Evolutionary conservation across 768 basidiomycete species (phyloP).

Genomic region (Boletus bicolor): DNA sequence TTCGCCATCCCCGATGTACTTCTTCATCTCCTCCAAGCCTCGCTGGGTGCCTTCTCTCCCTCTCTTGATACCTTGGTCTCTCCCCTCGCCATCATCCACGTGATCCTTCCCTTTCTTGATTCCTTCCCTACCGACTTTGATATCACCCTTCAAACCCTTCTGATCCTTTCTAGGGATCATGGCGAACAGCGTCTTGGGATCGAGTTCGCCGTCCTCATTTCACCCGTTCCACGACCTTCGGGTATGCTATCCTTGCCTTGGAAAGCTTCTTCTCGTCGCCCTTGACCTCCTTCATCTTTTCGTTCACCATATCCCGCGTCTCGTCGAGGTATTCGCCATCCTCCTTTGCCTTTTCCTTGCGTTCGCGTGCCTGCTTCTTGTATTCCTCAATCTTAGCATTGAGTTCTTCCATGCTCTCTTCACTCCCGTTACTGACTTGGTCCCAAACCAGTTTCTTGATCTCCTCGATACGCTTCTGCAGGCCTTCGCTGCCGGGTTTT

Average conservation of each 20-base stretch:
- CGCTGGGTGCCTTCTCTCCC: constrained; percentile 8
- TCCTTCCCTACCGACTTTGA: constrained; percentile 4
- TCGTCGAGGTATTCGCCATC: constrained; percentile 14
- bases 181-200: constrained; percentile 2
- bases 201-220: constrained; percentile 6
- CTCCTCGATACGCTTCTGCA: constrained; percentile 7
- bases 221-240: constrained; percentile 9
- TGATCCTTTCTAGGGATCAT: constrained; percentile 10
- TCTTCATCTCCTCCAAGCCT: constrained; percentile 15
- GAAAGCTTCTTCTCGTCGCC: constrained; percentile 19
- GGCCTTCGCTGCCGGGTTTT: not conserved
- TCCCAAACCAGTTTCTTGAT: not conserved
- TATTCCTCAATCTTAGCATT: constrained; percentile 5
- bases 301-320: constrained; percentile 17
- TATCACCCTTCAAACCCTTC: constrained; percentile 1
- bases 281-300: constrained; percentile 15
- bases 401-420: constrained; percentile 1
- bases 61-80: constrained; percentile 2
- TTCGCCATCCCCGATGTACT: constrained; percentile 1
- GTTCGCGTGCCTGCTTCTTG: not conserved
- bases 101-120: not conserved
- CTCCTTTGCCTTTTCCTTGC: not conserved
- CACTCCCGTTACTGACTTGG: not conserved
- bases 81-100: not conserved
- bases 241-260: constrained; percentile 15